A percentile compares a stretch with the other conserved stretches of the same genome.
phyloP scores from a whole-genome alignment of 495 filamentous ascomycete genomes.

The Penicillium antarcticum region DNA sequence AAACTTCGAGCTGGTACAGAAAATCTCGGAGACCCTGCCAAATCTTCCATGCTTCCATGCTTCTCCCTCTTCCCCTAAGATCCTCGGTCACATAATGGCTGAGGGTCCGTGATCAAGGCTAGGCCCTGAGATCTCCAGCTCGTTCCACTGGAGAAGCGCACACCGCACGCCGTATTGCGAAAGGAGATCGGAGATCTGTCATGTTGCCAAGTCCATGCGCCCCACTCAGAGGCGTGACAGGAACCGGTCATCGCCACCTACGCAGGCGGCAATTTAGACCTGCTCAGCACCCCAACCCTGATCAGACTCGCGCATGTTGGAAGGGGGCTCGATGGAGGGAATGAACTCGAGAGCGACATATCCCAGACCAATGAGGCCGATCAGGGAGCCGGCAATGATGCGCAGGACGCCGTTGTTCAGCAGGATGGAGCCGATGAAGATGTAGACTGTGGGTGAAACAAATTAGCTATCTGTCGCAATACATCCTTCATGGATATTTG shows the following conservation, averaged over 20 bases:
- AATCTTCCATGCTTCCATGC: neutral
- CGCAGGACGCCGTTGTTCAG: constrained; percentile 57
- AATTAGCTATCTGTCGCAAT: constrained; percentile 1
- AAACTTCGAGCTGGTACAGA: neutral
- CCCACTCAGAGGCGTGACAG: neutral
- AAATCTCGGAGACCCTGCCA: neutral
- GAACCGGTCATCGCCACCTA: neutral
- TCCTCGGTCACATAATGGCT: neutral
- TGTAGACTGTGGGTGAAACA: constrained; percentile 66
- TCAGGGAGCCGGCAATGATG: constrained; percentile 64
- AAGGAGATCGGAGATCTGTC: neutral
- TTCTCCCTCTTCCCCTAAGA: neutral
- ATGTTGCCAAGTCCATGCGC: neutral
- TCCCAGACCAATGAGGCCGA: constrained; percentile 71
- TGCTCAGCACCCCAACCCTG: constrained; percentile 90
- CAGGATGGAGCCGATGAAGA: constrained; percentile 86
- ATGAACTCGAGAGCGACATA: constrained; percentile 90
- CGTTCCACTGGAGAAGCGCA: neutral
- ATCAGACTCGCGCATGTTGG: constrained; percentile 94
- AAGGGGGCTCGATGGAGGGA: constrained; percentile 92
- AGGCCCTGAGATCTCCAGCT: neutral
- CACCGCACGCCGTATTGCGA: neutral
- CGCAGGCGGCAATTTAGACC: constrained; percentile 50
- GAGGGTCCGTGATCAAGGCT: neutral
- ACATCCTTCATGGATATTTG: constrained; percentile 1